Evolutionary conservation across 345 rosid species (phyloP).

Genomic region (Dimocarpus longan): DNA sequence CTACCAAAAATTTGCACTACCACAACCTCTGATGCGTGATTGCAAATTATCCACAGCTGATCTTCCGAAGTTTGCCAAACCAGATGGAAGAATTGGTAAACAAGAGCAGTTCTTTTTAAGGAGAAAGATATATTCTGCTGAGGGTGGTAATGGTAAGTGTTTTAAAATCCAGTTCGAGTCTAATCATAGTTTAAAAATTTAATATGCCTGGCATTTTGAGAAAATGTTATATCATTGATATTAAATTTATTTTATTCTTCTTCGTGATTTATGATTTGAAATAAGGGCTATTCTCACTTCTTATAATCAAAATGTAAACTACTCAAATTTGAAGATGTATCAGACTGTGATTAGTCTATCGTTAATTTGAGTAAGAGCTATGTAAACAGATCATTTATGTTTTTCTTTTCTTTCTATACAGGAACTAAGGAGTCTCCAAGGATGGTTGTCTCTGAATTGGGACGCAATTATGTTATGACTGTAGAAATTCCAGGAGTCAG

Average conservation of each 20-base stretch:
- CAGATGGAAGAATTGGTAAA: constrained; percentile 27
- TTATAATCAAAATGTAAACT: no score
- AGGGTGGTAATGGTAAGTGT: constrained; percentile 30
- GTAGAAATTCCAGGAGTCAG: constrained; percentile 75
- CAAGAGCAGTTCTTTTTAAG: constrained; percentile 16
- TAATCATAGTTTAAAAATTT: not conserved
- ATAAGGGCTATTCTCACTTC: not conserved
- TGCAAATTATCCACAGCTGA: constrained; percentile 31
- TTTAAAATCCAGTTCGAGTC: not conserved
- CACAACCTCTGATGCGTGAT: constrained; percentile 22
- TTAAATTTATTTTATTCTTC: not conserved
- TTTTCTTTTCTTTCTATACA: constrained; percentile 22
- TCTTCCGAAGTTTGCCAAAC: constrained; percentile 53
- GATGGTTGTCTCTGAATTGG: constrained; percentile 62
- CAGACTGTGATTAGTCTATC: constrained; percentile 2
- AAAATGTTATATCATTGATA: not conserved
- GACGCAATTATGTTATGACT: constrained; percentile 49
- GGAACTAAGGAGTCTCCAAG: constrained; percentile 65
- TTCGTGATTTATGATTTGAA: not conserved
- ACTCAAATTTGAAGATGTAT: not conserved
- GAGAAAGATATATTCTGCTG: constrained; percentile 19
- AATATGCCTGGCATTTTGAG: not conserved
- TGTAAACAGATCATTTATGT: not conserved
- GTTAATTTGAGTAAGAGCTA: not conserved
- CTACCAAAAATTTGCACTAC: constrained; percentile 6